These are phyloP conservation scores for Kluyveromyces marxianus DNA, from an alignment of 1,139 yeast species.

Conservation along the genomic window DNA sequence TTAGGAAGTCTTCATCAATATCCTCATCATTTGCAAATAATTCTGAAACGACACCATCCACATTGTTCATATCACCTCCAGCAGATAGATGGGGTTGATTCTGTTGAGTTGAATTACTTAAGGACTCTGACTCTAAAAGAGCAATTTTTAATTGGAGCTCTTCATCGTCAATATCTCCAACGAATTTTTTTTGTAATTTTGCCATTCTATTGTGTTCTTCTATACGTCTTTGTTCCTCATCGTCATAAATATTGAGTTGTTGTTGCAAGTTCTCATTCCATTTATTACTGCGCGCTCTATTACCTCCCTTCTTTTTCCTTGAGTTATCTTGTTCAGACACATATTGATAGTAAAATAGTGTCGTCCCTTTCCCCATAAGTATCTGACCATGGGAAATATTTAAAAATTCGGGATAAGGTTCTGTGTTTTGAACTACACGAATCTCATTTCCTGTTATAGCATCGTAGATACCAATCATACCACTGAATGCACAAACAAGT, in stretches of 20 bases:
- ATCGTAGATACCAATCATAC: constrained; percentile 56
- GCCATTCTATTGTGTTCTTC: constrained; percentile 18
- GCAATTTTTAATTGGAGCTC: constrained; percentile 40
- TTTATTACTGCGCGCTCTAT: constrained; percentile 18
- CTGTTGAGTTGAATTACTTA: neutral
- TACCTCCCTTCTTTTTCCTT: constrained; percentile 12
- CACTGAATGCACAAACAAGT: constrained; percentile 56
- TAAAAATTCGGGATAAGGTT: constrained; percentile 26
- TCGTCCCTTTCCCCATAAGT: constrained; percentile 25
- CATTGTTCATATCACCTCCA: too few species aligned
- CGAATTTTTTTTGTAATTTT: constrained; percentile 22
- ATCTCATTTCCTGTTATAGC: constrained; percentile 37
- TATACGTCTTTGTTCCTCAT: constrained; percentile 21
- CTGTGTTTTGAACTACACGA: constrained; percentile 25
- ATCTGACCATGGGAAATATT: constrained; percentile 27
- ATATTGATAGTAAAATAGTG: constrained; percentile 25
- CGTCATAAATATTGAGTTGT: constrained; percentile 29
- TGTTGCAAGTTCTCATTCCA: constrained; percentile 25
- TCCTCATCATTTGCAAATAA: neutral
- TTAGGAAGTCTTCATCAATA: neutral
- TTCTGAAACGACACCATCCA: neutral
- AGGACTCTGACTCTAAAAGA: constrained; percentile 30
- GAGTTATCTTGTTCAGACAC: constrained; percentile 13
- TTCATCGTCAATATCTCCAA: constrained; percentile 35
- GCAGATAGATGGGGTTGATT: neutral